These are phyloP conservation scores for Pseudogymnoascus sp. DNA, from an alignment of 2,329 filamentous ascomycete genomes.

Conservation along the genomic window DNA sequence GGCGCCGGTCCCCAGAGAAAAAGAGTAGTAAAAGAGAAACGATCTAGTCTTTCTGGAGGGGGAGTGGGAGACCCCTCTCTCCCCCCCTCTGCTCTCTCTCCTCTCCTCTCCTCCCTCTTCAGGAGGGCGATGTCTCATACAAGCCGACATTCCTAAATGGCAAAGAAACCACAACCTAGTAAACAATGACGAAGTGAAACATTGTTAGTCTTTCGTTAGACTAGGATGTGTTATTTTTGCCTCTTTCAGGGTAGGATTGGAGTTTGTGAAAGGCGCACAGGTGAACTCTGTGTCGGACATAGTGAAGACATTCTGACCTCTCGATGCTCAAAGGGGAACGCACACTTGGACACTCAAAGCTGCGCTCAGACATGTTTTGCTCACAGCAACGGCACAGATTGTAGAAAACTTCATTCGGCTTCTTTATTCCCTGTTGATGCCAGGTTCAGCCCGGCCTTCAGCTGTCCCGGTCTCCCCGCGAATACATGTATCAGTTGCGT, in stretches of 20 bases:
- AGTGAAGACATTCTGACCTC: not conserved
- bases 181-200: not conserved
- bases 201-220: not conserved
- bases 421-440: not conserved
- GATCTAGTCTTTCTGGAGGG: not conserved
- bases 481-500: not conserved
- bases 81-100: too few species aligned
- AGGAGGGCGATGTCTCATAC: not conserved
- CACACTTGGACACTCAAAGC: not conserved
- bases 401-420: not conserved
- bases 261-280: not conserved
- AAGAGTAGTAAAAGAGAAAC: not conserved
- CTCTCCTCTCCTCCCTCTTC: not conserved
- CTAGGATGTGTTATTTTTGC: not conserved
- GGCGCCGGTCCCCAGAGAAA: too few species aligned
- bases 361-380: constrained; percentile 5
- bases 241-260: not conserved
- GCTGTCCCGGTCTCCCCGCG: not conserved
- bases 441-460: not conserved
- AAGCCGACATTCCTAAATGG: not conserved
- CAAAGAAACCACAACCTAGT: not conserved
- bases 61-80: not conserved
- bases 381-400: not conserved
- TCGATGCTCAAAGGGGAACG: not conserved
- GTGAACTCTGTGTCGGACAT: constrained; percentile 1